Evolutionary conservation across 148 eudicot species (phyloP), one percentile per base, ranked within the genome.

Genomic region (Arbutus unedo): DNA sequence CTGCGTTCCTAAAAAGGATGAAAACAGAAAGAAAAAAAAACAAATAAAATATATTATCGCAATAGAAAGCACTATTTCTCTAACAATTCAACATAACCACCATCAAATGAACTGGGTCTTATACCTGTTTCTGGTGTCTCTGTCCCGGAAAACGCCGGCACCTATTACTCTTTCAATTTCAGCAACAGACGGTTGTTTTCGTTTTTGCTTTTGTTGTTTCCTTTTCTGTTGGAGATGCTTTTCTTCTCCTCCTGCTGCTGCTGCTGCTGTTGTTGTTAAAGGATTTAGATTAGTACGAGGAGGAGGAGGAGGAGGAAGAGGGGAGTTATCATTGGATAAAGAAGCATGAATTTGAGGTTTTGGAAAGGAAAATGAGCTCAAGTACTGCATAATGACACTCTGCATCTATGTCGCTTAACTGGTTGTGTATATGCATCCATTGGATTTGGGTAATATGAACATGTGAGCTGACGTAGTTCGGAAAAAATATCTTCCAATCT

Each of bases 111-210:
- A 71, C 0, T 21, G 76, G 49, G 41, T 21, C 23, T 87, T 85
- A 67, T 66, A 66, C 96, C 93, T 91, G 85, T 86, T 82, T 68
- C 50, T 60, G 57, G 82, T 82, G 80, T 91, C 93, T 79, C 90
- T 79, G 49, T 95, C 98, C 14, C 92, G 87, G 81, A 90, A 93
- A 48, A 84, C 81, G 49, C 98, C 97, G 1, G 97, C 92, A n/a
- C 94, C 98, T 6, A 93, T 93, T 50, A 90, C 94, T 49, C 90
- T 89, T 86, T 95, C 98, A 13, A 91, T 92, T 81, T 93, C 94
- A 4, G 89, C 88, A 41, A 92, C 79, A 3, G 98, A 90, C 11
- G 90, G 95, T 79, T 88, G 87, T 77, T 45, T 73, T 16, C 81
- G 85, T 66, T 73, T 83, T 21, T 56, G 80, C 59, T 76, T 83